Base-by-base conservation (phyloP, 2,329 filamentous ascomycete genomes). In the Gaeumannomyces sp. region DNA sequence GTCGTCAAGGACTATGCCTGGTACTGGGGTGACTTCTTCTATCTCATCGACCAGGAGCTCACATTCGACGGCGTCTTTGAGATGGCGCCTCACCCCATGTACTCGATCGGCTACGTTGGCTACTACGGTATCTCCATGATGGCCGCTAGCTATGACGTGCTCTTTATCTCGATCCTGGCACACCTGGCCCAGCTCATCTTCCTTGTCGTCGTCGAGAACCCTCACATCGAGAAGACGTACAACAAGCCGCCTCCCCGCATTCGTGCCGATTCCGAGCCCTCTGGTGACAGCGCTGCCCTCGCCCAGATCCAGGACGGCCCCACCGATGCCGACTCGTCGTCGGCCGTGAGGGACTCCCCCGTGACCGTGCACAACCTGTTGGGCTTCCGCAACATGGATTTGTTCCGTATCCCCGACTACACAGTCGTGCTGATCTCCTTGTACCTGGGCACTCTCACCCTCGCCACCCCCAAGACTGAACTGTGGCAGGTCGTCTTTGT, bases 11-110 rank as follows among this genome's bases (percentile, higher is more conserved):
- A 99, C 78, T 99, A 93, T 79, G 95, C 95, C 33, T 99, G 95
- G 95, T 99, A 98, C 78, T 99, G 95, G 95, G 95, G 95, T 67
- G 95, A 99, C 77, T 98, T 98, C 79, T 99, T 98, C 83, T 99
- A 93, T 78, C 88, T 99, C 73, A 92, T 99, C 76, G 95, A 99
- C 77, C 93, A 98, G 79, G 92, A 97, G 74, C 83, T 99, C 75
- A 98, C 93, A 62, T 99, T 99, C 76, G 95, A 99, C 74, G 95
- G 95, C 65, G 95, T 99, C 68, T 99, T 98, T 75, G 95, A 99
- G 79, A 96, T 99, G 89, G 95, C 95, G 27, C 95, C 95, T 38
- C 95, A 98, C 75, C 94, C 94, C 68, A 98, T 98, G 94, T 98
- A 98, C 79, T 97, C 93, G 64, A 94, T 98, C 72, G 95, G 95